Conservation (phyloP, 2,329 filamentous ascomycete genomes). For the Ascochyta clinopodiicola region DNA sequence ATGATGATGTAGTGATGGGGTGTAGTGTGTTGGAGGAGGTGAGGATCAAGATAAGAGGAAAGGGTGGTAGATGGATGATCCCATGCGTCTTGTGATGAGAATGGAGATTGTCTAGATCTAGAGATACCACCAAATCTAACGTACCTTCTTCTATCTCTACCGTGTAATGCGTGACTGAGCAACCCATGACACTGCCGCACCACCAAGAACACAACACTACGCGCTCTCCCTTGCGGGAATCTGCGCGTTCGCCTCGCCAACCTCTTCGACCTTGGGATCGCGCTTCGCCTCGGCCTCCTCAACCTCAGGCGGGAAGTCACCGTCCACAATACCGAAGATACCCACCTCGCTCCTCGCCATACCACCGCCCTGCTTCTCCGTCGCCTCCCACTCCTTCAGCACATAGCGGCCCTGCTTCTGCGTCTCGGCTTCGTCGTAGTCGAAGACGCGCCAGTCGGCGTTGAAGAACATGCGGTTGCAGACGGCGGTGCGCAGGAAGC, state of each 20-base stretch:
- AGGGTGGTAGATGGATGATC: no score
- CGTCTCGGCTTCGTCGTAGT: conserved; percentile 59
- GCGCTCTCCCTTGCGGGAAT: conserved; percentile 8
- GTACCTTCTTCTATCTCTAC: no score
- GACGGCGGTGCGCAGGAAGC: conserved; percentile 66
- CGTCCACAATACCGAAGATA: conserved; percentile 29
- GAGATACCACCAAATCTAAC: no score
- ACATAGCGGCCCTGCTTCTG: conserved; percentile 53
- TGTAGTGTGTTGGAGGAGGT: no score
- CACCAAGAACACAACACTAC: background rate
- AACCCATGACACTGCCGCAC: no score
- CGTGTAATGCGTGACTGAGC: no score
- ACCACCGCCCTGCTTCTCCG: conserved; percentile 55
- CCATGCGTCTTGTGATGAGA: no score
- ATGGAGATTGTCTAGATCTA: no score
- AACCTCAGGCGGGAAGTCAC: conserved; percentile 39
- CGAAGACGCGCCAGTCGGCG: conserved; percentile 69
- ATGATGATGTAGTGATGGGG: no score
- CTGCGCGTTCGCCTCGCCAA: conserved; percentile 27
- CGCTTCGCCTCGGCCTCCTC: conserved; percentile 17
- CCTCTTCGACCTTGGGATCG: conserved; percentile 15
- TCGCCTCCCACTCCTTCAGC: conserved; percentile 58
- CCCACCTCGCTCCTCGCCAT: conserved; percentile 58
- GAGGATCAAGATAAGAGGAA: no score
- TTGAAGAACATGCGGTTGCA: conserved; percentile 61